Evolutionary conservation across 2,329 filamentous ascomycete genomes (phyloP), one percentile per base, ranked within the genome.

Genomic region (Phaeosphaeriaceae sp.): DNA sequence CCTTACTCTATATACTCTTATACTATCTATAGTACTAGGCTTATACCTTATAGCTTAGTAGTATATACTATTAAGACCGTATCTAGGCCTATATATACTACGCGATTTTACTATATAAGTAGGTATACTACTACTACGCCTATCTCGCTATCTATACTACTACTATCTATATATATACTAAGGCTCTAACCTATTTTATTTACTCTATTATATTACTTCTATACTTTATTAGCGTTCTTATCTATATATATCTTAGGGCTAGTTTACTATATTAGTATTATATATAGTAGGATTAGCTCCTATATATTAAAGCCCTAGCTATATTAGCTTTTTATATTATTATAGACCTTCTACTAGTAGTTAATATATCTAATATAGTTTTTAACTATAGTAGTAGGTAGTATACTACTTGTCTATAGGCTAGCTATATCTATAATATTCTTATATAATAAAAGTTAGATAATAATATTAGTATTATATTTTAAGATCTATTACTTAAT

Each of bases 111-210:
- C 40, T 62, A 23, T 28, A 26, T 56, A 11, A 53, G 42, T 33
- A 42, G 59, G 29, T 47, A 62, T 11, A 58, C 44, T 38, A 47
- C 56, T 23, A 36, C 47, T 9, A 52, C 52, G 13, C 56, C 46
- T 32, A 47, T 60, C 35, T 54, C 36, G 26, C 48, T 42, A 11
- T 60, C 35, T 33, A 59, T 63, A 13, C 60, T 40, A 40, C 60
- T 63, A 9, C 60, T 40, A 36, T 63, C 54, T 42, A 46, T 63
- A 40, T 60, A 61, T 43, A 63, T 63, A 42, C 58, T 61, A 12
- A 63, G 49, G 53, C 46, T 42, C 23, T 46, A 32, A 16, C 28
- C 49, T 23, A 41, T 50, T 21, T 36, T 41, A 17, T 42, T 51
- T 36, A 56, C 46, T 41, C 30, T 54, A 21, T 63, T 30, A 41